Base-by-base conservation (phyloP, 768 basidiomycete species). In the Lentinula lateritia region DNA sequence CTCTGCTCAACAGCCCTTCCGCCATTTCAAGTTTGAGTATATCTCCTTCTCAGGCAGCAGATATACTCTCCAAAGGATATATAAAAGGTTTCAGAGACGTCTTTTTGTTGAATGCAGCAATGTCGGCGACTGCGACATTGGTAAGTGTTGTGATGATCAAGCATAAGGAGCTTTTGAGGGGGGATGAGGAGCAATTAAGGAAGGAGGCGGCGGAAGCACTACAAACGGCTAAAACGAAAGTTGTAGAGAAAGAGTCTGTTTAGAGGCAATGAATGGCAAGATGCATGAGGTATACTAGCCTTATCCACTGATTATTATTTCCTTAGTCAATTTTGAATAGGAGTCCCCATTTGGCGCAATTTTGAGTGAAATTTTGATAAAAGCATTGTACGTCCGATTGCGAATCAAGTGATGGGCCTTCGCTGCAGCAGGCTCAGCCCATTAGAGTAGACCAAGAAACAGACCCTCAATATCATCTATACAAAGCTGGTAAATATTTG, bases 61-160 rank as follows among this genome's bases (percentile, higher is more conserved):
- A 28, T 32, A 79, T 85, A 53, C 73, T 88, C 28, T 69, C 71
- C 8, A 61, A 74, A 6, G 86, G 81, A 0, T 85, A 83, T 71
- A 83, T 79, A 20, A 69, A 69, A 18, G 89, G 89, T 2, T 86
- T 90, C 70, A 71, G 77, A 46, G 69, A 74, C 3, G 74, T 89
- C 2, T 91, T 89, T 71, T 76, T 85, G 38, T 74, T 90, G 62
- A 83, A 88, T 62, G 82, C 83, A 1, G 75, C 75, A 2, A 69
- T 88, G 42, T 79, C 83, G 5, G 81, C 78, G 1, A 58, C 82
- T 1, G 85, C 85, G 5, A 80, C 81, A 16, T 65, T 86, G 36
- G 72, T 83, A 16, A 81, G 83, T 61, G 67, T 86, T 10, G 63
- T 83, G 52, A 80, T 89, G 77, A 86, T 88, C 66, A 82, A 82